Conservation (phyloP, 345 rosid genomes). For the Mallotus nudiflorus region DNA sequence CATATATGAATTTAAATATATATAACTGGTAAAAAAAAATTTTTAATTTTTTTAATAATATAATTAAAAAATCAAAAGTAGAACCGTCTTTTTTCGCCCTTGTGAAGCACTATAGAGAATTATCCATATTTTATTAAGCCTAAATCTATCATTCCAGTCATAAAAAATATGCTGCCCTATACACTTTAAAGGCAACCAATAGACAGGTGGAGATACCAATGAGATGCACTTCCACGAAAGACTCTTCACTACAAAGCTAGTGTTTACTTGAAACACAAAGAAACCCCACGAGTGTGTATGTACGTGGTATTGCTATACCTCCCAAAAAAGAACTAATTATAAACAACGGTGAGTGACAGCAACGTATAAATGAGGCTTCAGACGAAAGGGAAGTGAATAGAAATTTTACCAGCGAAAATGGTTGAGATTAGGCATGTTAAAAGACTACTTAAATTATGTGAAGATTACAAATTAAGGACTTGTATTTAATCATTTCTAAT, state of each 20-base stretch:
- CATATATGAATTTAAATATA: no score
- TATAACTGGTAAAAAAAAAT: no score
- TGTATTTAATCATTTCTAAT: no score
- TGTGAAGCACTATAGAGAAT: neutral
- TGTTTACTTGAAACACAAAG: conserved; percentile 30
- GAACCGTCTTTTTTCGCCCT: neutral
- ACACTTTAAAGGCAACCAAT: conserved; percentile 49
- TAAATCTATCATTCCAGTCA: conserved; percentile 7
- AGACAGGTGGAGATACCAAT: conserved; percentile 23
- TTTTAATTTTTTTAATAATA: no score
- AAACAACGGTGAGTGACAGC: neutral
- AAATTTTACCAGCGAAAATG: no score
- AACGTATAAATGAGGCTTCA: conserved; percentile 30
- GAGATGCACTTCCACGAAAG: conserved; percentile 15
- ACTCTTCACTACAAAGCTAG: neutral
- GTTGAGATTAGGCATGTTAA: no score
- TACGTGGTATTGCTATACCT: neutral
- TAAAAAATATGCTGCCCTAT: conserved; percentile 21
- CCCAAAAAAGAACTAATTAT: neutral
- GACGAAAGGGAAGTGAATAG: no score
- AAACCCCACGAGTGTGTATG: conserved; percentile 1
- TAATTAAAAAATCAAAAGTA: no score
- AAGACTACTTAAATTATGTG: no score
- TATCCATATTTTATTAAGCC: neutral
- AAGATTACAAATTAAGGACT: no score